Percentiles rank a stretch among this genome's conserved stretches.
These are phyloP conservation scores for Drosera capensis DNA, from an alignment of 148 eudicot genomes.

Conservation along the genomic window DNA sequence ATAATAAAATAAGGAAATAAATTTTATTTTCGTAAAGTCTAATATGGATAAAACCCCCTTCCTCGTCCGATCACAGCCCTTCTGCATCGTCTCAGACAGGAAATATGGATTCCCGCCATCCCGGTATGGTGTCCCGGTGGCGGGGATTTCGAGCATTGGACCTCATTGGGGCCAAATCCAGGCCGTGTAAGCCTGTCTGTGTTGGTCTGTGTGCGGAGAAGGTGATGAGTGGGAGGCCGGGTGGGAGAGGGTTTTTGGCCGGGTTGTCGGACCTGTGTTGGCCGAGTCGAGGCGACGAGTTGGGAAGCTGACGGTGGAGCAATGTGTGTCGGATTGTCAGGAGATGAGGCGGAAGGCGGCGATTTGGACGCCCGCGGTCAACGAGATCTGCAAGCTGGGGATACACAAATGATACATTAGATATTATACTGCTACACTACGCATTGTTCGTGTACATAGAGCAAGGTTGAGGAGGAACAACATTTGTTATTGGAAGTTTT, in stretches of 20 bases:
- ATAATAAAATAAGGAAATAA: too few species aligned
- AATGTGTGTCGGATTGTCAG: constrained; percentile 50
- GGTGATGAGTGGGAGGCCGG: constrained; percentile 66
- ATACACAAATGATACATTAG: not conserved
- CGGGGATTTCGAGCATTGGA: constrained; percentile 57
- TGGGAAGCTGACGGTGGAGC: constrained; percentile 19
- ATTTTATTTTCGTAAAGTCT: too few species aligned
- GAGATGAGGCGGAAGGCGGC: constrained; percentile 29
- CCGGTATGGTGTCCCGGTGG: constrained; percentile 60
- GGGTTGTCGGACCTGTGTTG: constrained; percentile 24
- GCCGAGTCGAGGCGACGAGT: constrained; percentile 33
- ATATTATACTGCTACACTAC: not conserved
- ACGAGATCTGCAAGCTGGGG: constrained; percentile 54
- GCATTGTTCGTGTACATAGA: constrained; percentile 8
- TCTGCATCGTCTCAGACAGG: constrained; percentile 73
- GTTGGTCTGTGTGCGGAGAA: constrained; percentile 31
- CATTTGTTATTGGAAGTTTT: too few species aligned
- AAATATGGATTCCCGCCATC: constrained; percentile 44
- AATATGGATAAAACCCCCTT: constrained; percentile 22
- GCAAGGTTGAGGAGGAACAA: not conserved
- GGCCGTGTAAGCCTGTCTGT: constrained; percentile 66
- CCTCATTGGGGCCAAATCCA: constrained; percentile 84
- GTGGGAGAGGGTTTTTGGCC: constrained; percentile 60
- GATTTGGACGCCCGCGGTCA: constrained; percentile 33
- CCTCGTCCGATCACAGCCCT: constrained; percentile 30